Percentiles rank a stretch among this genome's conserved stretches.
Evolutionary conservation across 306 rosid species (phyloP).

Genomic region (Dalbergia oliveri): DNA sequence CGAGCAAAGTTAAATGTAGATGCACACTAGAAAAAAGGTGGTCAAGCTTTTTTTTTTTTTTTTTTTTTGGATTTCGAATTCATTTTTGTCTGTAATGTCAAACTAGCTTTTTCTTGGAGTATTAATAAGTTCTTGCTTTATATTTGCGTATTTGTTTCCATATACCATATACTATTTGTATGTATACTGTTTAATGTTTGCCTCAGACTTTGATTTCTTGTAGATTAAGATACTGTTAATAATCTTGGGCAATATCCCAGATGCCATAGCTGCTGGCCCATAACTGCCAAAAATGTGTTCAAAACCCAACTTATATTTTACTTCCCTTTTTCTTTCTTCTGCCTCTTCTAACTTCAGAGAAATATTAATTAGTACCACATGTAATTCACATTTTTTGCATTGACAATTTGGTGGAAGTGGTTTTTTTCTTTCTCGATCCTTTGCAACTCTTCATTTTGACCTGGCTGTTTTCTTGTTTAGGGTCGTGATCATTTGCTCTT

Average conservation of each 20-base stretch:
- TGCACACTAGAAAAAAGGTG: conserved; percentile 72
- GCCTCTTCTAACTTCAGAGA: neutral
- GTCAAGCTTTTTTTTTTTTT: conserved; percentile 54
- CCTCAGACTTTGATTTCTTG: neutral
- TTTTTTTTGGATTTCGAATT: conserved; percentile 52
- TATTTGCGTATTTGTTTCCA: conserved; percentile 28
- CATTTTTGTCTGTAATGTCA: conserved; percentile 38
- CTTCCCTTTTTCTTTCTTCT: neutral
- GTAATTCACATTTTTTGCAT: neutral
- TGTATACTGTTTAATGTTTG: conserved; percentile 12
- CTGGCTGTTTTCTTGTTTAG: conserved; percentile 71
- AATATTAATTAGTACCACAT: neutral
- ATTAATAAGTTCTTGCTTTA: neutral
- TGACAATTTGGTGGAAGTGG: neutral
- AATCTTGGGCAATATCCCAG: conserved; percentile 12
- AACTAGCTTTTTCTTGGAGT: conserved; percentile 40
- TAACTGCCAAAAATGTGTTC: neutral
- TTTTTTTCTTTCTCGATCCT: conserved; percentile 25
- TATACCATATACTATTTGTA: conserved; percentile 1
- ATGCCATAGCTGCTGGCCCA: conserved; percentile 1
- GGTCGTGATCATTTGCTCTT: conserved; percentile 73
- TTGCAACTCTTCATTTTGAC: conserved; percentile 54
- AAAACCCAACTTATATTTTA: neutral
- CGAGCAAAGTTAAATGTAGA: conserved; percentile 69
- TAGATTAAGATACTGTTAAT: conserved; percentile 14